Percentiles rank a stretch among this genome's conserved stretches.
Conservation (phyloP, 1,284 basidiomycete genomes). For the Acaromyces ingoldii region DNA sequence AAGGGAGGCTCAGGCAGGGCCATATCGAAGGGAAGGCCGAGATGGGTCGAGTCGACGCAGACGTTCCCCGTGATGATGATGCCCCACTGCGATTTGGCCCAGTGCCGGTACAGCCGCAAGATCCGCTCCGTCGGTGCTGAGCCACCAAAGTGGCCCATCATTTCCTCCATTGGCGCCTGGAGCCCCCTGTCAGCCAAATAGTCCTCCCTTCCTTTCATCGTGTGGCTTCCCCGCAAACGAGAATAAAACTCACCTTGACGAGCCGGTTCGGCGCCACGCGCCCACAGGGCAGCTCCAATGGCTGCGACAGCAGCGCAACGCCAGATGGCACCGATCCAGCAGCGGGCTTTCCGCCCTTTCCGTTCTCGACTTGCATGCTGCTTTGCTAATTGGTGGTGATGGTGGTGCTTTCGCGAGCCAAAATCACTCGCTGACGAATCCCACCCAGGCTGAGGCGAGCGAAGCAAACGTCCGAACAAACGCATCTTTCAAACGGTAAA, state of each 20-base stretch:
- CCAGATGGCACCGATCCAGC: no score
- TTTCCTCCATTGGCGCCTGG: slow-evolving; percentile 45
- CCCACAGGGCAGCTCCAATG: slow-evolving; percentile 60
- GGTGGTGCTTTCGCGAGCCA: no score
- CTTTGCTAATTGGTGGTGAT: no score
- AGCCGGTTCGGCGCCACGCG: slow-evolving; percentile 55
- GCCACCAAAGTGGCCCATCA: slow-evolving; percentile 35
- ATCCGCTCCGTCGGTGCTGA: slow-evolving; percentile 54
- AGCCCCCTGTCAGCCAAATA: background rate
- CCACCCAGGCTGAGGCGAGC: no score
- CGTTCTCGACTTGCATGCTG: no score
- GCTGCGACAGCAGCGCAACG: slow-evolving; percentile 55
- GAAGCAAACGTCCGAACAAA: no score
- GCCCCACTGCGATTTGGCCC: slow-evolving; percentile 76
- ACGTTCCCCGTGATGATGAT: slow-evolving; percentile 85
- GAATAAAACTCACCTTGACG: slow-evolving; percentile 54
- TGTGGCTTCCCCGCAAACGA: background rate
- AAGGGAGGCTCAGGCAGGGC: slow-evolving; percentile 1
- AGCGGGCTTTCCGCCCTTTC: no score
- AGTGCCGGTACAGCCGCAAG: slow-evolving; percentile 66
- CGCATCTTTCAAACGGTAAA: no score
- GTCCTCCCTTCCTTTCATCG: no score
- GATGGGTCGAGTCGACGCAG: slow-evolving; percentile 67
- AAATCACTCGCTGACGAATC: no score
- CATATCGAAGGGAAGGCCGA: slow-evolving; percentile 72